Base-by-base conservation (phyloP, 2,329 filamentous ascomycete genomes). In the Aspergillus tubingensis region DNA sequence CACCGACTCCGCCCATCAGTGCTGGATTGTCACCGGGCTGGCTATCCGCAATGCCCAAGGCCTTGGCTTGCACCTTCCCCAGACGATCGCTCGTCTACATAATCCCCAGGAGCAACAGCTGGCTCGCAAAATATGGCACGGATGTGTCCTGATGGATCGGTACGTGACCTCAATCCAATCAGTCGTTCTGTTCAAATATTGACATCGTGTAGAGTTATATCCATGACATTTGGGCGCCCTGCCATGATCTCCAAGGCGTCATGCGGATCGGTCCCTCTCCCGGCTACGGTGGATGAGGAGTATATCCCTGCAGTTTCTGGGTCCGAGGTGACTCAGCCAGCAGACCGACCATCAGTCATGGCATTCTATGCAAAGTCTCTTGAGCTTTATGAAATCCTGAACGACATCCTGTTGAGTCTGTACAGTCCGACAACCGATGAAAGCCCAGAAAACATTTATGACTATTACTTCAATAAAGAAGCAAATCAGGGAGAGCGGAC, bases 1-100 rank as follows among this genome's bases (percentile, higher is more conserved):
- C 49, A 82, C 81, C 0, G 76, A 80, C 11, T 76, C 77, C 5
- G 76, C 79, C 0, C 78, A 82, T 59, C 77, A 81, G 59, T 82
- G 79, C 1, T 83, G 81, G 81, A 81, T 83, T 68, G 75, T 80
- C 4, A 77, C 80, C 0, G 81, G 81, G 0, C 70, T 79, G 3
- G 80, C 80, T 0, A 76, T 82, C 15, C 73, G 80, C 1, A 81
- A 78, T 15, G 81, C 81, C 0, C 79, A 83, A 53, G 78, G 80
- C 0, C 58, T 83, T 2, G 81, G 80, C 0, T 66, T 83, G 27
- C 80, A 83, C 53, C 66, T 81, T 3, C 72, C 76, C 0, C 76
- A 81, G 41, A 79, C 78, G 1, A 71, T 70, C 56, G 64, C 67
- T 19, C 62, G 63, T 15, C 58, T 72, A 10, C 53, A 57, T 3